Evolutionary conservation across 75 land plant genomes (phyloP), one percentile per base, ranked within the genome.

Genomic region (Ceratopteris richardii): DNA sequence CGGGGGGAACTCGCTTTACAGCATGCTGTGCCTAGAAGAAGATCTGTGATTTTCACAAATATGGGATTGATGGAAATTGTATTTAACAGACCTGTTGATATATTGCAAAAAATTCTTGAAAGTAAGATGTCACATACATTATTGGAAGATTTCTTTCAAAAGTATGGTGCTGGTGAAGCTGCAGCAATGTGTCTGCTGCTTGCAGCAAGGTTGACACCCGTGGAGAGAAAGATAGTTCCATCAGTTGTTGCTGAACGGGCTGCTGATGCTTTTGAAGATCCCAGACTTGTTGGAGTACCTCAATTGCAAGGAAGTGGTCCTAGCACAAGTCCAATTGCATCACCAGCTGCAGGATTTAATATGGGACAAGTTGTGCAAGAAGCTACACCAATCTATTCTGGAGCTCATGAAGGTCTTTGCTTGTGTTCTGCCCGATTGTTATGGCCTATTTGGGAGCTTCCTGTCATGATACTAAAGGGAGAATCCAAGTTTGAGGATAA

Each of bases 331-430:
- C 62, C 82, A 37, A 59, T 84, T 56, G 77, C 79, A 36, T 60
- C 80, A 39, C 58, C 91, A 54, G 93, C 85, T 54, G 63, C 64
- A 28, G 97, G 97, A 46, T 90, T 95, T 65, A 90, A 86, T 64
- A 95, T 95, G 97, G 99, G 92, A 0, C 99, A 95, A 64, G 97
- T 90, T 67, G 99, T 90, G 64, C 97, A 95, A 60, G 99, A 95
- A 58, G 92, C 97, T 56, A 93, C 82, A 51, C 97, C 99, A 20
- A 77, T 87, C 13, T 95, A 87, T 58, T 95, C 99, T 56, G 99
- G 93, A 43, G 97, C 92, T 1, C 79, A 95, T 77, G 99, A 95
- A 58, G 99, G 99, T 20, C 93, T 95, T 54, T 84, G 97, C 58
- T 71, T 95, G 41, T 87, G 97, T 54, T 43, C 97, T 19, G 80